phyloP scores from a whole-genome alignment of 805 yeast genomes.

The Wickerhamomyces canadensis region DNA sequence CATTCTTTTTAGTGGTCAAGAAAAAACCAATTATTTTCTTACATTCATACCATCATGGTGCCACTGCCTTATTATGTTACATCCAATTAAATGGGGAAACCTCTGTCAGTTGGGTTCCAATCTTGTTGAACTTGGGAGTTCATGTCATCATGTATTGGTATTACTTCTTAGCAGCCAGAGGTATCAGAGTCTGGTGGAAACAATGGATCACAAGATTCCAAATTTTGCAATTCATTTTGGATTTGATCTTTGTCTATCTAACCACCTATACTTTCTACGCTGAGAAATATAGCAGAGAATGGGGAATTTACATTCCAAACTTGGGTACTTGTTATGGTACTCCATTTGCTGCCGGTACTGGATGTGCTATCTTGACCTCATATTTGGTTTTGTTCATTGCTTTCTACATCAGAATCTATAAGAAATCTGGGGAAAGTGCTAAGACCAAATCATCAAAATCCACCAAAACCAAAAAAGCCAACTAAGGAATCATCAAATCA shows the following conservation, averaged over 20 bases:
- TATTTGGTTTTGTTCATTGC: constrained; percentile 72
- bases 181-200: constrained; percentile 87
- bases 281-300: constrained; percentile 49
- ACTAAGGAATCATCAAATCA: too few relatives aligned
- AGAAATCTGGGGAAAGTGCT: constrained; percentile 35
- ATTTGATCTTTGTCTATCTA: constrained; percentile 69
- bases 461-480: constrained; percentile 14
- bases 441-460: constrained; percentile 18
- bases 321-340: constrained; percentile 62
- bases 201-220: constrained; percentile 87
- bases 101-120: constrained; percentile 79
- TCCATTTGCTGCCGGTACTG: constrained; percentile 67
- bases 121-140: constrained; percentile 65
- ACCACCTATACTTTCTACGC: constrained; percentile 84
- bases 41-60: constrained; percentile 86
- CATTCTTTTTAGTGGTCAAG: constrained; percentile 71
- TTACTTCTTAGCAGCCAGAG: constrained; percentile 77
- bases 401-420: constrained; percentile 77
- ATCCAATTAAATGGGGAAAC: constrained; percentile 75
- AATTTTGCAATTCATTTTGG: constrained; percentile 71
- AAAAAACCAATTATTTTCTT: constrained; percentile 71
- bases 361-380: constrained; percentile 73
- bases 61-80: constrained; percentile 77
- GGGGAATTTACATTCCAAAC: constrained; percentile 33
- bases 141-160: constrained; percentile 87